A percentile compares a stretch with the other conserved stretches of the same genome.
Evolutionary conservation across 2,329 filamentous ascomycete species (phyloP).

Genomic region (Neocatenulostroma microsporum): DNA sequence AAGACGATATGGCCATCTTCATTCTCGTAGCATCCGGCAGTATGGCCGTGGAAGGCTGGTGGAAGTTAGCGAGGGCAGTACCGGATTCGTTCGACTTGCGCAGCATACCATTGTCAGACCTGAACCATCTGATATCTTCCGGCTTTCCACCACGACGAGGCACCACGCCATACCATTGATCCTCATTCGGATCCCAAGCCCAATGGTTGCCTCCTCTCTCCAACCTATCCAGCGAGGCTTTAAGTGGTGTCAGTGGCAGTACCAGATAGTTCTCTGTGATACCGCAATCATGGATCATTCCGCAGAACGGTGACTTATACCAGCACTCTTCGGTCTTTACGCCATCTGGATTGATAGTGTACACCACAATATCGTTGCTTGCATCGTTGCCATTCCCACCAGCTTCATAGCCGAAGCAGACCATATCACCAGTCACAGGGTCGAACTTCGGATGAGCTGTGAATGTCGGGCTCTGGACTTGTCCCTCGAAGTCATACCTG

Average conservation of each 20-base stretch:
- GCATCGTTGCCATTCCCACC: conserved; percentile 23
- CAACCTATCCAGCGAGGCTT: conserved; percentile 29
- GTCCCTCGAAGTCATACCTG: conserved; percentile 34
- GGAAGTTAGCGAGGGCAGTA: neutral
- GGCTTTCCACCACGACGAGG: conserved; percentile 5
- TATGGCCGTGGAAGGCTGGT: conserved; percentile 23
- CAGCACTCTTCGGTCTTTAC: conserved; percentile 34
- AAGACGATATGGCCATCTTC: conserved; percentile 31
- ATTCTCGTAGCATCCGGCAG: conserved; percentile 37
- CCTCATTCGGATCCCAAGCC: conserved; percentile 26
- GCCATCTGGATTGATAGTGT: conserved; percentile 33
- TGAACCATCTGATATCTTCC: conserved; percentile 6
- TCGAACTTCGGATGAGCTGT: conserved; percentile 42
- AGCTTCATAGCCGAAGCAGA: conserved; percentile 37
- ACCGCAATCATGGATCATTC: conserved; percentile 35
- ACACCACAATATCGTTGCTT: conserved; percentile 33
- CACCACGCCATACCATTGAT: conserved; percentile 5
- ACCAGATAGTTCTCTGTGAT: conserved; percentile 35
- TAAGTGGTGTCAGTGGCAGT: conserved; percentile 33
- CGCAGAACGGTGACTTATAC: conserved; percentile 34
- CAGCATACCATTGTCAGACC: conserved; percentile 7
- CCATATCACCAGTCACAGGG: conserved; percentile 35
- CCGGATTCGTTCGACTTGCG: conserved; percentile 22
- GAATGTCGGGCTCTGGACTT: conserved; percentile 34
- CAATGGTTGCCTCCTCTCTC: conserved; percentile 35